Evolutionary conservation across 148 eudicot species (phyloP), one percentile per base, ranked within the genome.

Genomic region (Suaeda aralocaspica): DNA sequence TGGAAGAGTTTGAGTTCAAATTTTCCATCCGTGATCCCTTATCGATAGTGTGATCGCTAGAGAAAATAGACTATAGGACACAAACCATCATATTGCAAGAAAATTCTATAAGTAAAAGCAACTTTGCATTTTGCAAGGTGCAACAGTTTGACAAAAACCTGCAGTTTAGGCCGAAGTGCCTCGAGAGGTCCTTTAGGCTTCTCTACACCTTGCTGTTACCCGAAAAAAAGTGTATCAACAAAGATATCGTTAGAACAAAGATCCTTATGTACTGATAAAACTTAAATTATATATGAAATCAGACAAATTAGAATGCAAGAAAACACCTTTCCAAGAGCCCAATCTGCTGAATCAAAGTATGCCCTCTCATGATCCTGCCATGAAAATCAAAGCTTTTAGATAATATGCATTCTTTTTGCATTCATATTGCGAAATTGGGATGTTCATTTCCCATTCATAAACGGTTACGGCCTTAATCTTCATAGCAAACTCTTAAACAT

Each of bases 121-220:
- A 7, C 0, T 0, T 26, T 2, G 48, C n/a, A 21, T 62, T 36
- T 5, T 1, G 12, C 66, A 34, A 9, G 28, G 66, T 34, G 29
- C 14, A 31, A 16, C 1, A 42, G 28, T 42, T 9, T 22, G 6
- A 69, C 14, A 68, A 50, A 9, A 84, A 93, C 98, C 96, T 88
- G 92, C 67, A 93, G 74, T 81, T 93, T 93, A 50, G 98, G 98
- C 66, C 96, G 89, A 77, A 93, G 95, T 75, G 88, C 92, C 84
- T 93, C 91, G 4, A 93, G 96, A 19, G 98, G 98, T 74, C 96
- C 96, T 78, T 93, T 93, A 45, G 96, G 95, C 87, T 93, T 93
- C 70, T 79, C 84, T 64, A 31, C 90, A 62, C 96, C 98, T 87
- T 93, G 98, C 98, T 93, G 88, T 71, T 50, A 68, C 65, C 52